Evolutionary conservation across 2,329 filamentous ascomycete species (phyloP), one percentile per base, ranked within the genome.

Genomic region (Curvularia spicifera): DNA sequence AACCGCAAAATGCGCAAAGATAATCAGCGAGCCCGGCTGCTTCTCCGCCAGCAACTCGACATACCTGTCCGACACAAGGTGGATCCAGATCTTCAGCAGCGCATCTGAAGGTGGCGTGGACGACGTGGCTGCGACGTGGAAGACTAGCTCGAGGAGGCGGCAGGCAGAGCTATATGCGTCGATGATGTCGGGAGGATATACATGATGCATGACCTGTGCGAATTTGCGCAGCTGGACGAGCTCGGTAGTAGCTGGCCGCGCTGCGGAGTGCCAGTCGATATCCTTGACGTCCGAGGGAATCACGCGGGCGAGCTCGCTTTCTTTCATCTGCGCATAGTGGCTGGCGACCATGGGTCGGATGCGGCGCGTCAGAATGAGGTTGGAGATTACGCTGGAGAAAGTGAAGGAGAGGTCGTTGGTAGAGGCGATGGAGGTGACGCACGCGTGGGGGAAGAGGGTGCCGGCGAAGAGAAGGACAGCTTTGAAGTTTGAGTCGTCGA

Each of bases 401-500:
- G 65, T 45, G n/a, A 64, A 24, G 22, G 22, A 24, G 22, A 24
- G 22, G 22, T 24, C 22, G 22, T 24, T 24, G 22, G 22, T 24
- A 1, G 22, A 24, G 22, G 22, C 22, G 22, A 24, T 24, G 22
- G 22, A 24, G 37, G 65, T 45, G 18, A 64, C 63, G 46, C 63
- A 72, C 0, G 65, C 67, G 43, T 71, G 70, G 7, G 70, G 71
- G 20, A 70, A 71, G 1, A 70, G 42, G 4, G 51, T 51, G 15
- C 50, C 58, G 4, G 63, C 59, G 54, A 63, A 69, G 39, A 40
- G 73, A 7, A 69, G 72, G 9, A 79, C 68, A 1, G 79, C 75
- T 33, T 78, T 75, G 55, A 74, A 78, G 48, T 78, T 78, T 13
- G 71, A 72, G 4, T 75, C 64, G 6, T 78, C 72, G 31, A 81